Percentiles rank a stretch among this genome's conserved stretches.
phyloP scores from a whole-genome alignment of 768 basidiomycete species.

The Auricularia sp. region DNA sequence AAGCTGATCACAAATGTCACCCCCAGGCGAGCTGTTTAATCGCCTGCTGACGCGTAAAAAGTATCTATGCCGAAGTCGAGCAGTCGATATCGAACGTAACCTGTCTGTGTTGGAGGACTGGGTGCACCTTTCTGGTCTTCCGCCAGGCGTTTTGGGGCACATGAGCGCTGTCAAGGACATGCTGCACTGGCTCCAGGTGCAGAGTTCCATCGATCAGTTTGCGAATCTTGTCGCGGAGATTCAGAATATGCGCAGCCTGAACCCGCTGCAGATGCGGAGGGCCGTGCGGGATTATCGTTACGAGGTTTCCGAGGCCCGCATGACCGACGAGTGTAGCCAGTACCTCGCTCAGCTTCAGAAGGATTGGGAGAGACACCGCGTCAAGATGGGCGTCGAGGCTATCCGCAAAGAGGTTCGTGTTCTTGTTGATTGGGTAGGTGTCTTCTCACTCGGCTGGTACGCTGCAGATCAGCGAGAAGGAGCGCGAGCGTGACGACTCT shows the following conservation, averaged over 20 bases:
- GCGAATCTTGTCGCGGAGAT: conserved; percentile 81
- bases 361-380: conserved; percentile 91
- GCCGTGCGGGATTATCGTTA: conserved; percentile 84
- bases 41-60: conserved; percentile 84
- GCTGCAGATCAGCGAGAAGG: conserved; percentile 53
- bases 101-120: conserved; percentile 81
- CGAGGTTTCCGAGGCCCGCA: conserved; percentile 83
- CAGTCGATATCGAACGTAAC: conserved; percentile 85
- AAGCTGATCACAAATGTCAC: conserved; percentile 2
- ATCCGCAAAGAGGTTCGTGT: conserved; percentile 64
- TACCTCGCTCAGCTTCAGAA: conserved; percentile 92
- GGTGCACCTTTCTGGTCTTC: conserved; percentile 73
- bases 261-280: conserved; percentile 93
- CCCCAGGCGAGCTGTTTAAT: conserved; percentile 75
- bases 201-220: conserved; percentile 83
- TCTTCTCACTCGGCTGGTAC: conserved; percentile 4
- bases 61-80: conserved; percentile 83
- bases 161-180: conserved; percentile 79
- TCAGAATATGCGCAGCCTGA: conserved; percentile 75
- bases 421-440: background rate
- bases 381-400: conserved; percentile 77
- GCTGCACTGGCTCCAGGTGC: conserved; percentile 75
- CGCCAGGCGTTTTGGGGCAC: conserved; percentile 67
- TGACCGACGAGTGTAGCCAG: conserved; percentile 92
- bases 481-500: conserved; percentile 50